Evolutionary conservation across 371 early-diverging fungal genomes (phyloP), one percentile per base, ranked within the genome.

Genomic region (Lichtheimia ornata): DNA sequence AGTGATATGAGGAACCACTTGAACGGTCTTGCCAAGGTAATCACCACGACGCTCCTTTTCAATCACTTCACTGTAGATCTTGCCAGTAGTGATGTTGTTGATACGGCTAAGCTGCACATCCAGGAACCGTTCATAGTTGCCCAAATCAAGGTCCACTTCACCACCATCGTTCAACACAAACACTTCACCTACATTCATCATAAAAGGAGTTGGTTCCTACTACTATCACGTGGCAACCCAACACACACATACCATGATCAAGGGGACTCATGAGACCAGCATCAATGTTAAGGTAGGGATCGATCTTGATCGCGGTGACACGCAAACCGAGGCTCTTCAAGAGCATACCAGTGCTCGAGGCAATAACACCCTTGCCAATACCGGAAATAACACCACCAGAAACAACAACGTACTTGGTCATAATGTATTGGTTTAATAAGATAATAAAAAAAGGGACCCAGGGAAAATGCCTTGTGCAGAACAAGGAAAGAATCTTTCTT

Each of bases 161-260:
- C 97, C 98, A 54, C 99, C 99, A 74, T 99, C 99, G 65, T 96
- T 91, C 58, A 99, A 85, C 14, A 99, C 99, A 82, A 97, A 99
- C 20, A 99, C 99, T 70, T 99, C 99, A 66, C 97, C 92, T 92
- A 60, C 2, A 27, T 14, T 4, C 22, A 22, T 22, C n/a, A 47
- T 47, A 47, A 5, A 47, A 45, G 7, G 18, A 14, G 11, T 35
- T 35, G 35, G 35, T 35, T 4, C 9, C 11, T 2, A 9, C 1
- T 5, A 6, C 35, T 35, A 4, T 11, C 35, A 47, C 47, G 2
- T 47, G n/a, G 45, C 13, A 14, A 12, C 28, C 40, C 15, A 11
- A 4, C 28, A 4, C 28, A 35, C 22, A 35, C 35, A 35, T 81
- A 88, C 97, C 99, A 81, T 99, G 99, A 76, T 99, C 99, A 50